A percentile compares a stretch with the other conserved stretches of the same genome.
These are phyloP conservation scores for Solanum chiquidenum DNA, from an alignment of 257 asterid species.

Conservation along the genomic window DNA sequence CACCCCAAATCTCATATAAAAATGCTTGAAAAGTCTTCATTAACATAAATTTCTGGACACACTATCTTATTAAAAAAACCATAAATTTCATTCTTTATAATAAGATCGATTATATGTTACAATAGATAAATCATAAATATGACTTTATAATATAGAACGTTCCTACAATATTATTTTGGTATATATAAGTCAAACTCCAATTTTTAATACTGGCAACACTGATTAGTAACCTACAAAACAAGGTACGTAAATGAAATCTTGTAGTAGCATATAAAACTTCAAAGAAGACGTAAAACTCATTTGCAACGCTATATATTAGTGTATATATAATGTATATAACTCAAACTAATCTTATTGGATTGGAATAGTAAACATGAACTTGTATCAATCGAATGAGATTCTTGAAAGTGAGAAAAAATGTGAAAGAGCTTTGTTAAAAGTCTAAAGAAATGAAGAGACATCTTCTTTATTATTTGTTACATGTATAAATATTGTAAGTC, in stretches of 20 bases:
- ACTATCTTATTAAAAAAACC: not conserved
- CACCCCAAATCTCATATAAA: not conserved
- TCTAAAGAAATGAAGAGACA: not conserved
- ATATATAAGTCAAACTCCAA: not conserved
- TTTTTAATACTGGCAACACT: not conserved
- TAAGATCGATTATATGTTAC: not conserved
- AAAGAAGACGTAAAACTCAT: not conserved
- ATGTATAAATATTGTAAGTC: too few relatives aligned
- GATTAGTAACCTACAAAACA: not conserved
- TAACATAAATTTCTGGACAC: not conserved
- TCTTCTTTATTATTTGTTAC: not conserved
- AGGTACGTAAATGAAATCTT: not conserved
- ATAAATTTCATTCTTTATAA: not conserved
- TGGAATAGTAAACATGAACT: not conserved
- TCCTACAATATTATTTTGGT: too few relatives aligned
- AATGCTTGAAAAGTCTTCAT: not conserved
- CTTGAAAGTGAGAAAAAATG: not conserved
- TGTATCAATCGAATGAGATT: not conserved
- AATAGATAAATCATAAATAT: too few relatives aligned
- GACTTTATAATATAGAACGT: not conserved
- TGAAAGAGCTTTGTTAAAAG: not conserved
- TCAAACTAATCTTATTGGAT: not conserved
- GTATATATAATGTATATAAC: too few relatives aligned
- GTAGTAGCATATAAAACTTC: not conserved
- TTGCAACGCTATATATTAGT: not conserved